Percentiles rank a stretch among this genome's conserved stretches.
Evolutionary conservation across 2,329 filamentous ascomycete genomes (phyloP).

Genomic region (Cryphonectria radicalis): DNA sequence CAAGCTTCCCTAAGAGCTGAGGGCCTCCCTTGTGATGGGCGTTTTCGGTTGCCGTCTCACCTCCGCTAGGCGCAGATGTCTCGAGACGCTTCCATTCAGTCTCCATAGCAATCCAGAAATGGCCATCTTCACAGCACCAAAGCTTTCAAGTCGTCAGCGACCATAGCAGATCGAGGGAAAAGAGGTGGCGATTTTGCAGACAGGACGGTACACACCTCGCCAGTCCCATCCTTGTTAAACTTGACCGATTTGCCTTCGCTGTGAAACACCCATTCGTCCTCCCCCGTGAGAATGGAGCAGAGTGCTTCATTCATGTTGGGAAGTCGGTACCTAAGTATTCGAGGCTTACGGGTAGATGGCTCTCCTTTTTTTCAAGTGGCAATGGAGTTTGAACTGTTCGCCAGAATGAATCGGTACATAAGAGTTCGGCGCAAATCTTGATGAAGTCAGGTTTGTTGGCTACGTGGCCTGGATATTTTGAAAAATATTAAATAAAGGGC

Average conservation of each 20-base stretch:
- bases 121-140: slow-evolving; percentile 33
- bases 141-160: slow-evolving; percentile 28
- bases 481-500: neutral
- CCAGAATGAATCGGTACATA: neutral
- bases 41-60: neutral
- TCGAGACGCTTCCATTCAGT: slow-evolving; percentile 35
- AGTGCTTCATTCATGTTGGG: slow-evolving; percentile 35
- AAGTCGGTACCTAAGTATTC: neutral
- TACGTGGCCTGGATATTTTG: neutral
- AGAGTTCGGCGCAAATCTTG: no score
- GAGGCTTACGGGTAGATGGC: neutral
- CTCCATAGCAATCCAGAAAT: slow-evolving; percentile 33
- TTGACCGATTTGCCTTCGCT: slow-evolving; percentile 32
- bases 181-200: neutral
- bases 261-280: slow-evolving; percentile 33
- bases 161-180: neutral
- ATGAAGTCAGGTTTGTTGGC: neutral
- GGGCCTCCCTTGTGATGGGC: neutral
- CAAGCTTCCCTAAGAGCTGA: neutral
- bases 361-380: neutral
- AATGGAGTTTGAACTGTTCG: neutral
- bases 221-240: slow-evolving; percentile 35
- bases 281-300: slow-evolving; percentile 33
- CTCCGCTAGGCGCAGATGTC: slow-evolving; percentile 18
- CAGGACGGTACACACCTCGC: slow-evolving; percentile 31